Percentiles rank a stretch among this genome's conserved stretches.
Conservation (phyloP, 78 protist genomes). For the Dictyostelium citrinum region DNA sequence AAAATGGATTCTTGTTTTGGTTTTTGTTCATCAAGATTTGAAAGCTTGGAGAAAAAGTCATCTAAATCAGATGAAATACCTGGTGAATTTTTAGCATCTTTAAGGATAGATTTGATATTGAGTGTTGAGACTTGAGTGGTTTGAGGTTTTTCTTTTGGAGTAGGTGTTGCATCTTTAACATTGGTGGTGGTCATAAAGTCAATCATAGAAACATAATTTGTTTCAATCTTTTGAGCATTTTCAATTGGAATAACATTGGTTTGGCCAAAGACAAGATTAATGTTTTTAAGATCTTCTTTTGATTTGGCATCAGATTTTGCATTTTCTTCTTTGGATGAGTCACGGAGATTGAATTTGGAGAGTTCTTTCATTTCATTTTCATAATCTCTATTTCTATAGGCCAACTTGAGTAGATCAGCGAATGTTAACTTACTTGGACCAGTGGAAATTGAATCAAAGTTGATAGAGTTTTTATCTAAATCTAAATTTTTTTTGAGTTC, state of each 20-base stretch:
- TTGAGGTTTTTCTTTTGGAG: fast-evolving
- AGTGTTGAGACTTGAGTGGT: neutral
- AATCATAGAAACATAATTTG: neutral
- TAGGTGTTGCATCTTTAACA: neutral
- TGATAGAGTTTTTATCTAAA: too few species aligned
- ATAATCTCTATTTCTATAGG: too few species aligned
- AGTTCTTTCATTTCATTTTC: too few species aligned
- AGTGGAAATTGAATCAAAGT: too few species aligned
- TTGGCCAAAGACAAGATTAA: neutral
- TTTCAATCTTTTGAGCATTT: neutral
- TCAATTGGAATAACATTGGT: neutral
- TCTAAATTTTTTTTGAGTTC: too few species aligned
- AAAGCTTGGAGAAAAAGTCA: neutral
- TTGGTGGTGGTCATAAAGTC: neutral
- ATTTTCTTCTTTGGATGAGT: too few species aligned
- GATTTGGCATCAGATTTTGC: too few species aligned
- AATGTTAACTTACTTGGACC: too few species aligned
- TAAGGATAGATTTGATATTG: neutral
- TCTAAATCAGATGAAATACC: constrained; percentile 2
- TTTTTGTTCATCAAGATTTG: neutral
- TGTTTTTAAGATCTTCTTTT: too few species aligned
- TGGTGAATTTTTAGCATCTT: neutral
- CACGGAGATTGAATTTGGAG: too few species aligned
- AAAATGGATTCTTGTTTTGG: neutral
- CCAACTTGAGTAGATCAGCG: too few species aligned